Evolutionary conservation across 345 rosid genomes (phyloP).

Genomic region (Trapa incisa): DNA sequence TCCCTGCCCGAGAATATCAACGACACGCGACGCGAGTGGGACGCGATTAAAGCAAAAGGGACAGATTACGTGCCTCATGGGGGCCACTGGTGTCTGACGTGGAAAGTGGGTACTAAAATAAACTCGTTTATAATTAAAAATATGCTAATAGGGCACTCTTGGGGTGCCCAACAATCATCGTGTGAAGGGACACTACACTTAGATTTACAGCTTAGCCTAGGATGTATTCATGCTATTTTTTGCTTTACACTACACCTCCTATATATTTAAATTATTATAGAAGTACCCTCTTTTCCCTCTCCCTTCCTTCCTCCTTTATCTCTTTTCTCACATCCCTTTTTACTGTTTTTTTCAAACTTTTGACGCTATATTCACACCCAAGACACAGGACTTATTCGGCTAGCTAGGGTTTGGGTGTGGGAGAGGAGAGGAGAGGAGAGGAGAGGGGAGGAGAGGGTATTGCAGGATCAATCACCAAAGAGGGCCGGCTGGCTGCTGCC

Average conservation of each 20-base stretch:
- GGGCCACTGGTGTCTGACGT: background rate
- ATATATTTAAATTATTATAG: too few species aligned
- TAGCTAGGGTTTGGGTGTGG: background rate
- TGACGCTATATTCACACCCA: constrained; percentile 5
- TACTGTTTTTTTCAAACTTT: background rate
- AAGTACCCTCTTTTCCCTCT: background rate
- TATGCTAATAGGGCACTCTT: too few species aligned
- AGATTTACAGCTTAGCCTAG: constrained; percentile 2
- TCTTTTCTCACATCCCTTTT: background rate
- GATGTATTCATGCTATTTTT: too few species aligned
- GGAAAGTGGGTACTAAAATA: background rate
- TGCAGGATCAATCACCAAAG: background rate
- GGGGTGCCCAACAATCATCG: too few species aligned
- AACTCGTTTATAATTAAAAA: too few species aligned
- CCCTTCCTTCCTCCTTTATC: background rate
- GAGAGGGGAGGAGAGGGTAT: too few species aligned
- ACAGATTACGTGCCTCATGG: background rate
- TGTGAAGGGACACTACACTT: background rate
- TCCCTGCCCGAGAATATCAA: background rate
- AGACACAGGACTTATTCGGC: background rate
- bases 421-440: background rate
- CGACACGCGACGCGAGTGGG: too few species aligned
- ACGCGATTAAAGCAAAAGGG: background rate
- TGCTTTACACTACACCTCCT: too few species aligned
- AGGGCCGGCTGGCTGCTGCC: background rate